Evolutionary conservation across 2,329 filamentous ascomycete species (phyloP), one percentile per base, ranked within the genome.

Genomic region (Dactylonectria macrodidyma): DNA sequence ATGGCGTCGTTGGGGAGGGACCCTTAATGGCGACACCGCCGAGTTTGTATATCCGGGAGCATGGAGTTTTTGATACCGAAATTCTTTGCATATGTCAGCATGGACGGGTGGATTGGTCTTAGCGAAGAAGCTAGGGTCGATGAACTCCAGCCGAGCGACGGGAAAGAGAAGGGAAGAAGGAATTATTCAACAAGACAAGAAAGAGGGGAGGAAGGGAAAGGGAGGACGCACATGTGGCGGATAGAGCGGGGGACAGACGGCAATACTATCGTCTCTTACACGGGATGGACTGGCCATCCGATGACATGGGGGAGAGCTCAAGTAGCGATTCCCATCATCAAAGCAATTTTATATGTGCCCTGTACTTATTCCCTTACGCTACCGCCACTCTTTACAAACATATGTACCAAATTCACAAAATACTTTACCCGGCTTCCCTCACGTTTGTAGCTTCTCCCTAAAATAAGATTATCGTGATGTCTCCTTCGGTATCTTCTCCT

Each of bases 391-490:
- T 55, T 51, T 48, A 61, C 50, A 44, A 58, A 60, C 50, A 50
- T 54, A 58, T 52, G n/a, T 63, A 61, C 24, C 41, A 48, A 52
- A 41, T 59, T 80, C 73, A 85, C 46, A 59, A 47, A 48, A 52
- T 50, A 55, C 57, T 44, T 56, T 34, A 33, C 50, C 16, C 50
- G 19, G 16, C 57, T 41, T 57, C 48, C 59, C 55, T n/a, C 54
- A 44, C n/a, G 26, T 11, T 10, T 16, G 36, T 12, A 33, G 4
- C 36, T 7, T 19, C 5, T 12, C 41, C 12, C 47, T 46, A 70
- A 67, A 91, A 91, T 62, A 84, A 77, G 66, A 87, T 79, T 62
- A 91, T 78, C 1, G 88, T 87, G 52, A 91, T 76, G 66, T 84
- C 82, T 36, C 86, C 83, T 9, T 81, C 75, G 1, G 71, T 69